Percentiles rank a stretch among this genome's conserved stretches.
phyloP scores from a whole-genome alignment of 495 filamentous ascomycete species.

The Hypoxylon crocopeplum region DNA sequence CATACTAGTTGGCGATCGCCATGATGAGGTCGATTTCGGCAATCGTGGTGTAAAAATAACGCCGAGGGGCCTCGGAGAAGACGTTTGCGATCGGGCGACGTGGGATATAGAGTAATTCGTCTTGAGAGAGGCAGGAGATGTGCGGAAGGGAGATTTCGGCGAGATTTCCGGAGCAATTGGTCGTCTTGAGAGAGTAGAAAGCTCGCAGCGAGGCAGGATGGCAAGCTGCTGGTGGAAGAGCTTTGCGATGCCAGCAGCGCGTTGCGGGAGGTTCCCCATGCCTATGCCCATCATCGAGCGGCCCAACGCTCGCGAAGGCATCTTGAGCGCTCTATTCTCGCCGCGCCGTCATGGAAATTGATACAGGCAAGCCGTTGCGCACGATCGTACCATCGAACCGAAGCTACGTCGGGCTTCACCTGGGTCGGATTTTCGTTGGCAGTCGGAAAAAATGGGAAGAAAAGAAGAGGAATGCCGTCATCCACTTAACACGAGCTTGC shows the following conservation, averaged over 20 bases:
- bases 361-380: conserved; percentile 8
- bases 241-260: conserved; percentile 34
- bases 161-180: conserved; percentile 6
- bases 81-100: conserved; percentile 21
- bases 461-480: conserved; percentile 34
- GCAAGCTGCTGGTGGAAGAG: conserved; percentile 15
- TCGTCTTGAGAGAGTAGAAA: conserved; percentile 7
- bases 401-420: conserved; percentile 24
- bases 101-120: conserved; percentile 10
- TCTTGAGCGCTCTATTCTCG: conserved; percentile 33
- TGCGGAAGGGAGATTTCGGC: conserved; percentile 2
- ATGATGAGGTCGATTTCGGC: conserved; percentile 7
- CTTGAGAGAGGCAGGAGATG: conserved; percentile 1
- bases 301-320: conserved; percentile 36
- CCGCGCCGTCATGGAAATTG: conserved; percentile 30
- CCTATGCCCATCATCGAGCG: conserved; percentile 23
- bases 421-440: conserved; percentile 7
- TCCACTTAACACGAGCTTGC: conserved; percentile 17
- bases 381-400: conserved; percentile 27
- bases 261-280: conserved; percentile 8
- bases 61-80: conserved; percentile 36
- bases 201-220: conserved; percentile 9
- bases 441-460: conserved; percentile 1
- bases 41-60: conserved; percentile 26
- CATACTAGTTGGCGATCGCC: conserved; percentile 14